Conservation (phyloP, 106 monocot genomes). For the Cymbidium sinense region DNA sequence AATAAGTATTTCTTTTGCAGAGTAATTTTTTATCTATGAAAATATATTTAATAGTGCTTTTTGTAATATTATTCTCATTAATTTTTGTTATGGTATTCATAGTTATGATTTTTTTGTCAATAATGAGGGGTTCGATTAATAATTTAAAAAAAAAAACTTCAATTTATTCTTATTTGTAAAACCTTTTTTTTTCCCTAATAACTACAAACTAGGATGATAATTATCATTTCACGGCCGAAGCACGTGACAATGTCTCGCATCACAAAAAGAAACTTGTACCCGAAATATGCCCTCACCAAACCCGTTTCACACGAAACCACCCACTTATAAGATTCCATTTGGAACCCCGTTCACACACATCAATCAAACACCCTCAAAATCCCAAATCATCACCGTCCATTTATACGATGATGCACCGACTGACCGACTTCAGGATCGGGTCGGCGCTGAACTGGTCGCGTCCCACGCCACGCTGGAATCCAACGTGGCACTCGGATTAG, state of each 20-base stretch:
- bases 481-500: not conserved
- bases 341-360: not conserved
- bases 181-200: too few species aligned
- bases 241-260: not conserved
- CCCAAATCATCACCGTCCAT: not conserved
- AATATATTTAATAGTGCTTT: too few species aligned
- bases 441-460: not conserved
- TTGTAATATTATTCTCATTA: too few species aligned
- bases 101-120: too few species aligned
- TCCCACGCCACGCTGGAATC: not conserved
- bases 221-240: not conserved
- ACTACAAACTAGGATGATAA: too few species aligned
- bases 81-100: too few species aligned
- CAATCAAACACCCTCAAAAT: not conserved
- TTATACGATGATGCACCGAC: not conserved
- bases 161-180: too few species aligned
- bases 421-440: not conserved
- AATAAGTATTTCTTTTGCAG: too few species aligned
- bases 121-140: too few species aligned
- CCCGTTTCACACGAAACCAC: not conserved
- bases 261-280: not conserved
- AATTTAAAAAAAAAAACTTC: too few species aligned
- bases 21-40: too few species aligned
- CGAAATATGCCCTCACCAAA: not conserved
- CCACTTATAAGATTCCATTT: not conserved